Evolutionary conservation across 257 asterid species (phyloP).

Genomic region (Galeopsis tetrahit): DNA sequence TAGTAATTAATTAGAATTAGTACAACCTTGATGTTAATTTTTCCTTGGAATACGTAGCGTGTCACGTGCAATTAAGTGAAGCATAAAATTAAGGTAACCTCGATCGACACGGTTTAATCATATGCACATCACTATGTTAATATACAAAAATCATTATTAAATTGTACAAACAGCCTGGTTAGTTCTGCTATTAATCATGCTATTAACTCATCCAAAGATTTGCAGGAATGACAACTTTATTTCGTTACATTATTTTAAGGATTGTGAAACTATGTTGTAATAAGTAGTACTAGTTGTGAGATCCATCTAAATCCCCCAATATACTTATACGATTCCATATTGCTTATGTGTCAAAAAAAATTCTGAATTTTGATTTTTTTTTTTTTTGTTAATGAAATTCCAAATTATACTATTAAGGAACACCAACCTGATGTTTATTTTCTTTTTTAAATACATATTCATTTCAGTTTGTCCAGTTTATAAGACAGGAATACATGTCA

Average conservation of each 20-base stretch:
- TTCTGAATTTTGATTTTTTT: too few relatives aligned
- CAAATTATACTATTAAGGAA: too few relatives aligned
- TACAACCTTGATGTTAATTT: conserved; percentile 18
- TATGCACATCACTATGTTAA: background rate
- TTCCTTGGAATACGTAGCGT: conserved; percentile 20
- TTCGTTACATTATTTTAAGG: background rate
- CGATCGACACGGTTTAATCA: conserved; percentile 21
- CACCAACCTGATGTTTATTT: too few relatives aligned
- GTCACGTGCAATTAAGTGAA: conserved; percentile 16
- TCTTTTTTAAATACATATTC: too few relatives aligned
- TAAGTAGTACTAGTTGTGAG: too few relatives aligned
- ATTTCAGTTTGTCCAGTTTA: too few relatives aligned
- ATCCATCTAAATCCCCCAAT: too few relatives aligned
- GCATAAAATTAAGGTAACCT: conserved; percentile 23
- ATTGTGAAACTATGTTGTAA: too few relatives aligned
- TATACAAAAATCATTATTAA: background rate
- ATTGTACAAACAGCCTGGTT: background rate
- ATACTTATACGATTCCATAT: too few relatives aligned
- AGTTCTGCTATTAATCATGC: conserved; percentile 3
- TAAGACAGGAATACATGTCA: too few relatives aligned
- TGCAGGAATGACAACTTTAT: background rate
- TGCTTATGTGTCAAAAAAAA: too few relatives aligned
- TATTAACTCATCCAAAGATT: conserved; percentile 5
- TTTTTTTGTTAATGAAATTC: too few relatives aligned
- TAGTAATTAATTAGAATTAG: background rate